Percentiles rank a stretch among this genome's conserved stretches.
phyloP scores from a whole-genome alignment of 257 asterid genomes.

The Haberlea rhodopensis region DNA sequence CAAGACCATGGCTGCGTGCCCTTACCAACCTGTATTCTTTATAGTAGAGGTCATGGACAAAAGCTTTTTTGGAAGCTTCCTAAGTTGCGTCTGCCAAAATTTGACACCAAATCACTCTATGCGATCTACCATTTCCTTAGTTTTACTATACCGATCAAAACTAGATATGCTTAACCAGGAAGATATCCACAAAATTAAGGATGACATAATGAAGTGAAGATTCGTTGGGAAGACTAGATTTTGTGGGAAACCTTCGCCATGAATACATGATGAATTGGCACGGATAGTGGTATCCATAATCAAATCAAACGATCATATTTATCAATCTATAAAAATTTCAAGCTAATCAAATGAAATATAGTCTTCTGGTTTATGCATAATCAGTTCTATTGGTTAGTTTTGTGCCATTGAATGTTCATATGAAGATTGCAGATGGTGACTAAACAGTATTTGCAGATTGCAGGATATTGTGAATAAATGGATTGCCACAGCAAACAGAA shows the following conservation, averaged over 20 bases:
- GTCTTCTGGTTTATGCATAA: background rate
- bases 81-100: slow-evolving; percentile 55
- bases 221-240: background rate
- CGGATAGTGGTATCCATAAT: background rate
- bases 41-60: slow-evolving; percentile 61
- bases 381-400: slow-evolving; percentile 3
- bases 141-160: background rate
- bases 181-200: background rate
- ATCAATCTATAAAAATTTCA: background rate
- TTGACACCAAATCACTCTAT: background rate
- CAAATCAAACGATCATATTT: background rate
- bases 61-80: slow-evolving; percentile 77
- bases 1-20: slow-evolving; percentile 5
- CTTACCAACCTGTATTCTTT: slow-evolving; percentile 62
- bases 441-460: background rate
- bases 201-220: background rate
- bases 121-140: background rate
- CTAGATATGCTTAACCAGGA: background rate
- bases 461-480: background rate
- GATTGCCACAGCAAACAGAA: background rate
- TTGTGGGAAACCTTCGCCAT: background rate
- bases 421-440: slow-evolving; percentile 1
- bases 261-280: background rate
- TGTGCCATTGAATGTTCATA: slow-evolving; percentile 4
- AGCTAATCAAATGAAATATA: background rate